Conservation (phyloP, 2,329 filamentous ascomycete genomes). For the Penicillium sp. region DNA sequence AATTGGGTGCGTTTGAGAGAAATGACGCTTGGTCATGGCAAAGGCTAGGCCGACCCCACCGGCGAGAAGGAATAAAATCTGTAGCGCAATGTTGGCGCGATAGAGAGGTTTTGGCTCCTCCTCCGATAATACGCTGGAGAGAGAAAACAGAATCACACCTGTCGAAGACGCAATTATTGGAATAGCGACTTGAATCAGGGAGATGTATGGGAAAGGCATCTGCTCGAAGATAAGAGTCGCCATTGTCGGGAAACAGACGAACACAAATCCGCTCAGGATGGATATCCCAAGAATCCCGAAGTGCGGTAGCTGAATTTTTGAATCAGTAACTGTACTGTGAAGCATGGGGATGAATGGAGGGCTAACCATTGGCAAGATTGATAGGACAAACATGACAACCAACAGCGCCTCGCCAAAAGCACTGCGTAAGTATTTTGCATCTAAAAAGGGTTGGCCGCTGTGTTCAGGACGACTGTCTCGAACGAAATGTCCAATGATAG, state of each 20-base stretch:
- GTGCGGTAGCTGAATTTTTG: constrained; percentile 42
- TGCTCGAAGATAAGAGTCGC: constrained; percentile 39
- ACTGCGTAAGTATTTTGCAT: constrained; percentile 44
- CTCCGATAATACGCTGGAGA: constrained; percentile 31
- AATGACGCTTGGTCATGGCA: constrained; percentile 45
- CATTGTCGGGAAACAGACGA: constrained; percentile 38
- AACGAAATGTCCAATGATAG: constrained; percentile 40
- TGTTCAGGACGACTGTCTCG: constrained; percentile 42
- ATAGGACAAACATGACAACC: constrained; percentile 39
- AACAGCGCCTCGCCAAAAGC: constrained; percentile 42
- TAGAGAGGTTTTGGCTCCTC: constrained; percentile 36
- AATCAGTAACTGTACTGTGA: constrained; percentile 14
- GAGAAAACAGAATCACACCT: constrained; percentile 36
- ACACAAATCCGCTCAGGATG: constrained; percentile 43
- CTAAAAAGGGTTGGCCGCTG: constrained; percentile 45
- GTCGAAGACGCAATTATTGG: constrained; percentile 38
- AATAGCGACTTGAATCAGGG: constrained; percentile 31
- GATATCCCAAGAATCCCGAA: constrained; percentile 46
- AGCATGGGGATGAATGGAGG: neutral
- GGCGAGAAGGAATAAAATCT: constrained; percentile 45
- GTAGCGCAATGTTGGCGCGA: constrained; percentile 37
- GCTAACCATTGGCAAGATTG: constrained; percentile 47
- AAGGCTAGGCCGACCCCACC: constrained; percentile 49
- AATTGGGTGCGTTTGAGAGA: constrained; percentile 57
- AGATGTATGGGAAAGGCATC: constrained; percentile 39